phyloP scores from a whole-genome alignment of 1,284 basidiomycete genomes.

The Sporisorium graminicola region DNA sequence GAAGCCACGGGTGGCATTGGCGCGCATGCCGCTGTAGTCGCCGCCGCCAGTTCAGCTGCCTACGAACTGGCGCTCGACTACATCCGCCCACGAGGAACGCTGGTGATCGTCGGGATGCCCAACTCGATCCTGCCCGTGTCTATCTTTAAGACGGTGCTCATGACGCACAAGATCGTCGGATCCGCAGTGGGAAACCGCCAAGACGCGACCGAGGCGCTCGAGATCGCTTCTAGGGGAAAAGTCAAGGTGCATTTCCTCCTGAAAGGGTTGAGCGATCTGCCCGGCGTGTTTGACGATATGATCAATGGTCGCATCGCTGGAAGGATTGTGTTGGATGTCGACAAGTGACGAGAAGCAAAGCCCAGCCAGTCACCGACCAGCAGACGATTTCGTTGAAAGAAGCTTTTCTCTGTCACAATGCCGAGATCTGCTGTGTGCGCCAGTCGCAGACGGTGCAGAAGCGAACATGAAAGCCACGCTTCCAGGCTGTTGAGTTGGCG shows the following conservation, averaged over 20 bases:
- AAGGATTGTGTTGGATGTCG: constrained; percentile 76
- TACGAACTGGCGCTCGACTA: constrained; percentile 77
- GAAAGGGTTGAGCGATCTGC: constrained; percentile 74
- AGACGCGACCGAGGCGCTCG: constrained; percentile 73
- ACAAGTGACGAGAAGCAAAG: too few species aligned
- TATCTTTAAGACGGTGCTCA: constrained; percentile 76
- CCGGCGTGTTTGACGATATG: constrained; percentile 74
- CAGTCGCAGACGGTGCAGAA: neutral
- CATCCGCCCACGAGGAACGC: constrained; percentile 75
- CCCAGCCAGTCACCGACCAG: neutral
- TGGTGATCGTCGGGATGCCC: constrained; percentile 82
- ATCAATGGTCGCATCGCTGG: constrained; percentile 76
- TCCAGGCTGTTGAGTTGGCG: neutral
- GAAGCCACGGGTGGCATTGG: constrained; percentile 77
- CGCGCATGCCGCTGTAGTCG: constrained; percentile 75
- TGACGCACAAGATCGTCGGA: constrained; percentile 78
- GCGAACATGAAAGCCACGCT: neutral
- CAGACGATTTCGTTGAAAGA: neutral
- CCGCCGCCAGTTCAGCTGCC: constrained; percentile 72
- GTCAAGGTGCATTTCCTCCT: constrained; percentile 76
- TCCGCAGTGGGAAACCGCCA: constrained; percentile 77
- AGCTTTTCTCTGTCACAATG: neutral
- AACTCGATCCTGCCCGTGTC: constrained; percentile 76
- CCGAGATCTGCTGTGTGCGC: neutral
- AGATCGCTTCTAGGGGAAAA: constrained; percentile 78